Conservation (phyloP, 176 grass and related monocot species). For the Carex kokanica region DNA sequence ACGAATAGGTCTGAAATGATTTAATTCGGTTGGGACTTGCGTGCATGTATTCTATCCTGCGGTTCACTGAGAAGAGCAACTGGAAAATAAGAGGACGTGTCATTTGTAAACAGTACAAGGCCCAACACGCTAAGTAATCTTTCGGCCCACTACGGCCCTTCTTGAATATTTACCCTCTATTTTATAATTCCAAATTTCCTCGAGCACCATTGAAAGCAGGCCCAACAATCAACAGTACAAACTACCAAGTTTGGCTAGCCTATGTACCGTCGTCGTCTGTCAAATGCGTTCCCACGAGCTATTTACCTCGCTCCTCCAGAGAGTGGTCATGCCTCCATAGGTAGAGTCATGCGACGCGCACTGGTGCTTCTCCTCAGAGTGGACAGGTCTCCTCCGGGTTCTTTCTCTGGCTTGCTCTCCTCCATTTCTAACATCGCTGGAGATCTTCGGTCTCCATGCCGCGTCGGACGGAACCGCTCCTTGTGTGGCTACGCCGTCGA, state of each 20-base stretch:
- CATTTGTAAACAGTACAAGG: too few relatives aligned
- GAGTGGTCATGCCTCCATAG: constrained; percentile 21
- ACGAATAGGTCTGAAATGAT: too few relatives aligned
- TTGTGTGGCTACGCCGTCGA: constrained; percentile 51
- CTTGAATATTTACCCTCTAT: background rate
- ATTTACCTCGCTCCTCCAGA: background rate
- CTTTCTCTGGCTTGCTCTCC: constrained; percentile 26
- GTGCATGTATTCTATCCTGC: too few relatives aligned
- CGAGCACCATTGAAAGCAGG: too few relatives aligned
- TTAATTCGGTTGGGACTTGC: too few relatives aligned
- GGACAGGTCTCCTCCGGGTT: constrained; percentile 22
- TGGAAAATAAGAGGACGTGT: too few relatives aligned
- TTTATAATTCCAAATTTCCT: background rate
- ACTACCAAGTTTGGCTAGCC: background rate
- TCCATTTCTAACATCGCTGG: background rate
- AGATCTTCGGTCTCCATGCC: constrained; percentile 16
- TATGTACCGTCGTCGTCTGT: background rate
- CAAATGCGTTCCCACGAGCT: background rate
- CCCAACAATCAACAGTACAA: background rate
- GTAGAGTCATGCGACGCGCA: constrained; percentile 13
- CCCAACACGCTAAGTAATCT: background rate
- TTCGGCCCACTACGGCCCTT: background rate
- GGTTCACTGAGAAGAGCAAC: too few relatives aligned
- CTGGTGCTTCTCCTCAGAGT: constrained; percentile 36
- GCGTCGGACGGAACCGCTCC: constrained; percentile 6